Conservation (phyloP, 2,329 filamentous ascomycete species). For the Fusarium sp. region DNA sequence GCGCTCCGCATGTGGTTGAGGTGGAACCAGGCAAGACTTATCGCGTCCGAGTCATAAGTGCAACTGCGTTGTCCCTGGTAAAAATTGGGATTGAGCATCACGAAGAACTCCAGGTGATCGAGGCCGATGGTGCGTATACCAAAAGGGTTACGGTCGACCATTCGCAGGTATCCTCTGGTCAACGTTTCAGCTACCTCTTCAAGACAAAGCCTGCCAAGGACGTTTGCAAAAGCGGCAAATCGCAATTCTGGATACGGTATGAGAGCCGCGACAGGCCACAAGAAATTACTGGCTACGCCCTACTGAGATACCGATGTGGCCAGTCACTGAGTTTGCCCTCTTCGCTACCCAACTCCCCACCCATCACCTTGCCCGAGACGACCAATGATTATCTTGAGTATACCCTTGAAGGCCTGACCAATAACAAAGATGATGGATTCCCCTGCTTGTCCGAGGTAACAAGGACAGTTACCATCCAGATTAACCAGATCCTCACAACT, state of each 20-base stretch:
- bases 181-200: slow-evolving; percentile 28
- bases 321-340: not conserved
- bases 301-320: slow-evolving; percentile 18
- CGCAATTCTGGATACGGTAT: slow-evolving; percentile 29
- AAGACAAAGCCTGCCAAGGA: not conserved
- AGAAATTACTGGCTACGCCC: slow-evolving; percentile 23
- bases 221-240: not conserved
- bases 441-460: slow-evolving; percentile 61
- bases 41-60: slow-evolving; percentile 22
- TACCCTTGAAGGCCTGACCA: slow-evolving; percentile 33
- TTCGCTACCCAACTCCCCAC: slow-evolving; percentile 6
- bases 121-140: slow-evolving; percentile 32
- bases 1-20: slow-evolving; percentile 24
- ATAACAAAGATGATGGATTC: slow-evolving; percentile 32
- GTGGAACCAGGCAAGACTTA: slow-evolving; percentile 20
- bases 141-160: slow-evolving; percentile 12
- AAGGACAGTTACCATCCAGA: slow-evolving; percentile 60
- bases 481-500: slow-evolving; percentile 54
- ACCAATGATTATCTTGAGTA: slow-evolving; percentile 59
- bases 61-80: slow-evolving; percentile 23
- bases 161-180: slow-evolving; percentile 21
- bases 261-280: slow-evolving; percentile 28
- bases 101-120: slow-evolving; percentile 14
- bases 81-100: slow-evolving; percentile 25
- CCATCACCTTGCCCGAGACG: slow-evolving; percentile 50